Evolutionary conservation across 805 yeast species (phyloP), one percentile per base, ranked within the genome.

Genomic region (Wickerhamiella nectarea): DNA sequence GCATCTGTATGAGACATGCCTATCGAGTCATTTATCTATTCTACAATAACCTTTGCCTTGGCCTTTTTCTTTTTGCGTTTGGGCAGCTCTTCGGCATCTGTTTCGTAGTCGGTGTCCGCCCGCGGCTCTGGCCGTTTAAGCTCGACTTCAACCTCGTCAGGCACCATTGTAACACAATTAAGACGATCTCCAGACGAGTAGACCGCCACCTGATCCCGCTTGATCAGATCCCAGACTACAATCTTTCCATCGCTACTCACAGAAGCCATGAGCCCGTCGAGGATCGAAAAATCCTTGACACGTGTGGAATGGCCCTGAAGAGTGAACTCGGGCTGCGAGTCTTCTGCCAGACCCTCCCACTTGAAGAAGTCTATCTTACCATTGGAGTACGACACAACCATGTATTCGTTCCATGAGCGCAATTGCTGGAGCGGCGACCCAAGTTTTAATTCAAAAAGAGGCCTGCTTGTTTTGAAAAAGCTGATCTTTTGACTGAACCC

Each of bases 191-290:
- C 94, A 17, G 89, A 73, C 50, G 79, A 84, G 59, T 86, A 89
- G 3, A 85, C 91, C 0, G 95, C 96, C 19, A 86, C 72, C 60
- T 86, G 94, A 31, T 83, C 93, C 53, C 71, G 70, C 2, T 65
- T 55, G 1, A 63, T 58, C 57, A 79, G 64, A 57, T 87, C 80
- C 95, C 96, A 89, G 2, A 89, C 81, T 6, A 91, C 94, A 42
- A 89, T 79, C 55, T 75, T 81, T 20, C 97, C 97, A 61, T 89
- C 97, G 0, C 96, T 83, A 0, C 95, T 83, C 10, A 86, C 83
- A 2, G 94, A 80, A 0, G 83, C 71, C 55, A 91, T 61, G 56
- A 71, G 80, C 11, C 69, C 66, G 29, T 66, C 63, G 17, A 51
- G 50, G 38, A 76, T 66, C 15, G 76, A 65, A 52, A 91, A 69